Evolutionary conservation across 2,329 filamentous ascomycete species (phyloP).

Genomic region (Teratosphaeria destructans): DNA sequence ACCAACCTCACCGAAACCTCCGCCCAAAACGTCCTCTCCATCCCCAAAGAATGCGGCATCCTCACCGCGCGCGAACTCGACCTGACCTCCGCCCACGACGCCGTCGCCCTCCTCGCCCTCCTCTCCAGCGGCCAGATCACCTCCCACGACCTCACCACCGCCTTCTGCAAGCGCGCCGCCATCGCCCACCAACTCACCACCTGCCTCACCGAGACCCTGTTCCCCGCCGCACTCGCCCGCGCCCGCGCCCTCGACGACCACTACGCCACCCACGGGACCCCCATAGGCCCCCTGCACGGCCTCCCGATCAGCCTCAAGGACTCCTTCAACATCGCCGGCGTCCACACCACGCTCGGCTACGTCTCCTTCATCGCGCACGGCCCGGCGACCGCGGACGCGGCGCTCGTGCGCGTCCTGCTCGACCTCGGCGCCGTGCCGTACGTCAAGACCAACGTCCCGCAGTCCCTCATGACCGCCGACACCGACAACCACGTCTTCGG

Average conservation of each 20-base stretch:
- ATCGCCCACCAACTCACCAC: slow-evolving; percentile 23
- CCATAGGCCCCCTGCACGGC: slow-evolving; percentile 32
- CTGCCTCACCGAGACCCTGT: slow-evolving; percentile 29
- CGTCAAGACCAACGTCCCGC: slow-evolving; percentile 44
- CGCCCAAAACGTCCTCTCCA: slow-evolving; percentile 30
- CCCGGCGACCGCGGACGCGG: slow-evolving; percentile 21
- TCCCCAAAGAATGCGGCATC: slow-evolving; percentile 43
- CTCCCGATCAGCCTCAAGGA: slow-evolving; percentile 50
- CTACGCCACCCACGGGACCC: slow-evolving; percentile 9
- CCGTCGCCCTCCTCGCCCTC: slow-evolving; percentile 27
- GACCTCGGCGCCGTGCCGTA: slow-evolving; percentile 40
- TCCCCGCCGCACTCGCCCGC: slow-evolving; percentile 28
- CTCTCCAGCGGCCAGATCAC: slow-evolving; percentile 22
- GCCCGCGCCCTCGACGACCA: slow-evolving; percentile 17
- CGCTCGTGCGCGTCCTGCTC: slow-evolving; percentile 28
- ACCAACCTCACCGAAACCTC: slow-evolving; percentile 6
- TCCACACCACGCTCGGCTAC: slow-evolving; percentile 51
- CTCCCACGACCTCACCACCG: slow-evolving; percentile 19
- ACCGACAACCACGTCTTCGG: slow-evolving; percentile 30
- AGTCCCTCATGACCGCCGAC: slow-evolving; percentile 33
- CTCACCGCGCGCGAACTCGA: slow-evolving; percentile 39
- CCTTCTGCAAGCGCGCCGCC: slow-evolving; percentile 31
- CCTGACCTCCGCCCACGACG: slow-evolving; percentile 46
- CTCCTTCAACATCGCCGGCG: slow-evolving; percentile 49
- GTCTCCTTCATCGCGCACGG: slow-evolving; percentile 30